Percentiles rank a stretch among this genome's conserved stretches.
Evolutionary conservation across 345 rosid species (phyloP).

Genomic region (Toxicodendron radicans): DNA sequence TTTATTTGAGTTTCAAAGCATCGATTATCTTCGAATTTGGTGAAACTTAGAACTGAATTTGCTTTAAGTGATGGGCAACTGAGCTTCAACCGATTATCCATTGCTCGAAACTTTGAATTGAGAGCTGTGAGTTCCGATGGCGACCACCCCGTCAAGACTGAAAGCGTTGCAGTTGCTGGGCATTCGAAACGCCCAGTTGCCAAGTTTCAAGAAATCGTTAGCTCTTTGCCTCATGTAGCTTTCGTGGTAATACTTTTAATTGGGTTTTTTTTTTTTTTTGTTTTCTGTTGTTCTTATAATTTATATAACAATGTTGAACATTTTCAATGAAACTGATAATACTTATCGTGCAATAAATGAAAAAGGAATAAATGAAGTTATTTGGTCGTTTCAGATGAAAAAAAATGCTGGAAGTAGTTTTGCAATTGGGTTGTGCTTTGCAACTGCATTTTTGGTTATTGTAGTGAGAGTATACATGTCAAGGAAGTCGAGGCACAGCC

Average conservation of each 20-base stretch:
- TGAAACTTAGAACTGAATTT: slow-evolving; percentile 29
- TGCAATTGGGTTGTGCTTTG: slow-evolving; percentile 47
- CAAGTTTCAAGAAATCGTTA: slow-evolving; percentile 40
- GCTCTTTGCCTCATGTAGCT: slow-evolving; percentile 56
- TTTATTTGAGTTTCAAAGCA: slow-evolving; percentile 31
- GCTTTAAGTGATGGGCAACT: slow-evolving; percentile 20
- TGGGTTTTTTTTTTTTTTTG: too few species aligned
- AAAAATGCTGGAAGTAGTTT: slow-evolving; percentile 34
- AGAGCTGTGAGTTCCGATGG: slow-evolving; percentile 43
- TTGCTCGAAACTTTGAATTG: slow-evolving; percentile 21
- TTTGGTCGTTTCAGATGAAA: slow-evolving; percentile 40
- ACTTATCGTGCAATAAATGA: background rate
- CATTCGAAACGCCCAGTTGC: slow-evolving; percentile 31
- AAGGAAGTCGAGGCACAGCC: slow-evolving; percentile 47
- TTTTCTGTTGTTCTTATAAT: background rate
- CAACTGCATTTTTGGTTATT: slow-evolving; percentile 54
- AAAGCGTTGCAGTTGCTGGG: slow-evolving; percentile 3
- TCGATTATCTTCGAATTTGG: slow-evolving; percentile 31
- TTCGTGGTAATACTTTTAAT: slow-evolving; percentile 43
- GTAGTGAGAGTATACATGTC: slow-evolving; percentile 42
- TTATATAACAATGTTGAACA: background rate
- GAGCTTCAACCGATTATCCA: slow-evolving; percentile 21
- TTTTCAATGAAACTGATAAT: background rate
- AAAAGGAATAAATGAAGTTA: background rate
- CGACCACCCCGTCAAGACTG: slow-evolving; percentile 24